phyloP scores from a whole-genome alignment of 768 basidiomycete genomes.

The Lactifluus volemus region DNA sequence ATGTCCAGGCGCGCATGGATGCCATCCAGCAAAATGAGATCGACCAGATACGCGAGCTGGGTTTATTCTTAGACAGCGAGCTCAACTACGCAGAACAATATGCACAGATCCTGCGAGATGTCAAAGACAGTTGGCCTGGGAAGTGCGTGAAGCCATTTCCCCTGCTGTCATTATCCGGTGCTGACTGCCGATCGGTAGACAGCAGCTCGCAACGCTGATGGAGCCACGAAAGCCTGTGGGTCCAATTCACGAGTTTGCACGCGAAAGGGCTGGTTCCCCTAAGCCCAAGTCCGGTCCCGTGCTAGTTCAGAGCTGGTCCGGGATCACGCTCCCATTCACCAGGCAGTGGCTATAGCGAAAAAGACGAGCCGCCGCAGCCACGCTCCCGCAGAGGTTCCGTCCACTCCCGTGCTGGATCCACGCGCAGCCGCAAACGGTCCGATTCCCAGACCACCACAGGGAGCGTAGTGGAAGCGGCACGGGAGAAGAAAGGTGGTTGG shows the following conservation, averaged over 20 bases:
- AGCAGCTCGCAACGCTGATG: slow-evolving; percentile 7
- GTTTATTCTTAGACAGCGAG: slow-evolving; percentile 63
- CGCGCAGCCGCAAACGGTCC: slow-evolving; percentile 48
- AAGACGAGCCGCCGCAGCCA: slow-evolving; percentile 1
- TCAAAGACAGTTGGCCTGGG: slow-evolving; percentile 57
- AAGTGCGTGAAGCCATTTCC: slow-evolving; percentile 34
- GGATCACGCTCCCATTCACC: slow-evolving; percentile 6
- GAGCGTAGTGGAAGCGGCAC: slow-evolving; percentile 30
- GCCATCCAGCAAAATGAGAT: slow-evolving; percentile 75
- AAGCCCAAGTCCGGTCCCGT: slow-evolving; percentile 11
- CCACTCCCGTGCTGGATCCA: slow-evolving; percentile 36
- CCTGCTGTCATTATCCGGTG: background rate
- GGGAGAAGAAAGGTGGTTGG: slow-evolving; percentile 35
- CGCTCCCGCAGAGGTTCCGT: slow-evolving; percentile 22
- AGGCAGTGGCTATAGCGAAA: background rate
- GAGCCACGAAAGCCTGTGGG: slow-evolving; percentile 12
- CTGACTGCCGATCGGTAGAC: slow-evolving; percentile 4
- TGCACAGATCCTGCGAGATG: slow-evolving; percentile 61
- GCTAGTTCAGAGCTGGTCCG: slow-evolving; percentile 8
- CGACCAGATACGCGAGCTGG: slow-evolving; percentile 61
- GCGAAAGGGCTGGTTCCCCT: slow-evolving; percentile 5
- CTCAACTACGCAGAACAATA: slow-evolving; percentile 67
- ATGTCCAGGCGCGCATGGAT: slow-evolving; percentile 72
- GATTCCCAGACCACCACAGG: slow-evolving; percentile 42
- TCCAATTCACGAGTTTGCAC: slow-evolving; percentile 17